phyloP scores from a whole-genome alignment of 331 rosid genomes.

The Malus hybrid region DNA sequence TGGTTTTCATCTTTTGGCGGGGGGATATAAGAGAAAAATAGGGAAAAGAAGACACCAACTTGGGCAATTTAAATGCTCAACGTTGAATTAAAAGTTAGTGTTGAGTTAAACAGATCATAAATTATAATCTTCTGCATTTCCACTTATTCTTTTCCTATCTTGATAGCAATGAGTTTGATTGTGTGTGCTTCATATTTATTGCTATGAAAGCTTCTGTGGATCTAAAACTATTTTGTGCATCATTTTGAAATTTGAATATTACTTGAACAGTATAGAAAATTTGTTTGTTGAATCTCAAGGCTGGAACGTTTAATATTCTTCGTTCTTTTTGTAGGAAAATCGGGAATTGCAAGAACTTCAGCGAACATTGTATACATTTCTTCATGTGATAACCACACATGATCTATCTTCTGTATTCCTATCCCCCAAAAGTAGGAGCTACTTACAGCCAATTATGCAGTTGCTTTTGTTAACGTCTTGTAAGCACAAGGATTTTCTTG shows the following conservation, averaged over 20 bases:
- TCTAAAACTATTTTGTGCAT: background rate
- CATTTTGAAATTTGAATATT: background rate
- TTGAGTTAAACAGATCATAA: background rate
- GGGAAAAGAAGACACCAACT: background rate
- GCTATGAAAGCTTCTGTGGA: background rate
- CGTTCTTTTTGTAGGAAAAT: conserved; percentile 51
- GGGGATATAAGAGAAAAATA: background rate
- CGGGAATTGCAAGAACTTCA: conserved; percentile 98
- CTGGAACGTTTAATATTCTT: conserved; percentile 7
- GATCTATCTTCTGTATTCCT: conserved; percentile 73
- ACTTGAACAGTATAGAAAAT: background rate
- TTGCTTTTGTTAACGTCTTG: conserved; percentile 70
- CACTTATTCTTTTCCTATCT: background rate
- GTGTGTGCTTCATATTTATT: background rate
- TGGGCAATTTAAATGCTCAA: background rate
- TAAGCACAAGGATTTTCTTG: conserved; percentile 75
- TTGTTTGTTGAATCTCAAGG: background rate
- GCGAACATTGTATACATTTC: conserved; percentile 73
- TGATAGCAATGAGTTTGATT: background rate
- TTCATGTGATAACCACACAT: conserved; percentile 76
- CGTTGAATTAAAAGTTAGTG: background rate
- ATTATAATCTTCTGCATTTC: background rate
- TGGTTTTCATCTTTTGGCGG: background rate
- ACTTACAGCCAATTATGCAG: conserved; percentile 78
- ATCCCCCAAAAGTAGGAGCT: conserved; percentile 66